These are phyloP conservation scores for Phytophthora pseudosyringae DNA, from an alignment of 352 stramenopile species.

Conservation along the genomic window DNA sequence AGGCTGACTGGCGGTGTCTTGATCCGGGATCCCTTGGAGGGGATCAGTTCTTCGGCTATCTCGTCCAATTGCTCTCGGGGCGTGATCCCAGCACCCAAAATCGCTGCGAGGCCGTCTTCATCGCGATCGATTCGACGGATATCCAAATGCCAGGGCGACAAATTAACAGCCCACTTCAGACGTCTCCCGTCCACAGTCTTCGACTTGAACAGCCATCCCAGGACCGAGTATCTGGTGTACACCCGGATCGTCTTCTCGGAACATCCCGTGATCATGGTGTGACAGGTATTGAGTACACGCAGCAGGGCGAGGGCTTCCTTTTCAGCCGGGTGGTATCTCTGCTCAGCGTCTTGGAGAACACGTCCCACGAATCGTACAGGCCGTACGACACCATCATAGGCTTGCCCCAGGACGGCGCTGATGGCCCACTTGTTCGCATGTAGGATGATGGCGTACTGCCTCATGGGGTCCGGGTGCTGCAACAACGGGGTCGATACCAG, in stretches of 20 bases:
- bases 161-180: slow-evolving; percentile 7
- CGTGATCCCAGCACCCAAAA: slow-evolving; percentile 2
- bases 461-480: slow-evolving; percentile 11
- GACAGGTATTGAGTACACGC: slow-evolving; percentile 7
- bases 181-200: background rate
- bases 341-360: slow-evolving; percentile 8
- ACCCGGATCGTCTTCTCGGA: background rate
- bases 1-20: slow-evolving; percentile 7
- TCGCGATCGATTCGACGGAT: background rate
- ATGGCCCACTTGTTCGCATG: slow-evolving; percentile 27
- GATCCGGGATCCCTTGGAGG: background rate
- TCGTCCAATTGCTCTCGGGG: slow-evolving; percentile 9
- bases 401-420: slow-evolving; percentile 35
- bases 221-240: slow-evolving; percentile 11
- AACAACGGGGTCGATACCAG: slow-evolving; percentile 24
- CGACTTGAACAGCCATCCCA: slow-evolving; percentile 11
- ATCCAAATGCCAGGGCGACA: slow-evolving; percentile 11
- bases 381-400: slow-evolving; percentile 29
- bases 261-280: slow-evolving; percentile 5
- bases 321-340: slow-evolving; percentile 3
- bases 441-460: slow-evolving; percentile 28
- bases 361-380: slow-evolving; percentile 30
- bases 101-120: slow-evolving; percentile 5
- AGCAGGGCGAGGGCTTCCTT: slow-evolving; percentile 3
- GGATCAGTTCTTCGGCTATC: background rate